Percentiles rank a stretch among this genome's conserved stretches.
Conservation (phyloP, 1,284 basidiomycete species). For the Abortiporus biennis region DNA sequence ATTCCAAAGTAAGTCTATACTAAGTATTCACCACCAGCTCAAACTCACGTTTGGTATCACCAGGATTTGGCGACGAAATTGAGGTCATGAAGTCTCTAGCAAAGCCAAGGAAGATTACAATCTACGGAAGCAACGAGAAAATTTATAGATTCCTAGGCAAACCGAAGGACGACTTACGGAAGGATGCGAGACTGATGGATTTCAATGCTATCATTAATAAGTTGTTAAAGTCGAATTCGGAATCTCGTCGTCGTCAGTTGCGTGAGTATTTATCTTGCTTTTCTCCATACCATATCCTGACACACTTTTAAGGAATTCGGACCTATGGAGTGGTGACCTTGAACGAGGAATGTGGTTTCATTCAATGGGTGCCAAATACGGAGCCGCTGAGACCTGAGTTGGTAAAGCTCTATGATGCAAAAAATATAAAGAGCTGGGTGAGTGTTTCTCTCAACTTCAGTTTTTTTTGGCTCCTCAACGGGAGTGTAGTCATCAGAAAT, state of each 20-base stretch:
- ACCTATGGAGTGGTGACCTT: constrained; percentile 96
- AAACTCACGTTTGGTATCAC: not conserved
- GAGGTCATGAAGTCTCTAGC: constrained; percentile 93
- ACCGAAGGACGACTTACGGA: constrained; percentile 96
- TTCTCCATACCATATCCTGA: not conserved
- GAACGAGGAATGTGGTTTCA: constrained; percentile 96
- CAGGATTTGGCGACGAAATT: constrained; percentile 79
- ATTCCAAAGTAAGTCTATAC: constrained; percentile 57
- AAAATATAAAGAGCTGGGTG: constrained; percentile 61
- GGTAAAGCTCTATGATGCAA: constrained; percentile 64
- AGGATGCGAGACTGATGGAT: constrained; percentile 98
- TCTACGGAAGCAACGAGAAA: constrained; percentile 80
- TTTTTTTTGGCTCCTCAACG: not conserved
- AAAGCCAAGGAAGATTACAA: constrained; percentile 88
- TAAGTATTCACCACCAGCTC: not conserved
- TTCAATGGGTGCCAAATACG: constrained; percentile 99
- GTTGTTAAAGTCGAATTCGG: constrained; percentile 88
- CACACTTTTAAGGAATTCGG: constrained; percentile 65
- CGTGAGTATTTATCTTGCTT: constrained; percentile 43
- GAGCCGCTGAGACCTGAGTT: constrained; percentile 81
- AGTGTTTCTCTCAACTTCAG: constrained; percentile 20
- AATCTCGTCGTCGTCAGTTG: constrained; percentile 85
- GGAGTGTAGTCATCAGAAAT: not conserved
- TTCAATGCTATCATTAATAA: constrained; percentile 99
- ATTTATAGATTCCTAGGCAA: constrained; percentile 94